phyloP scores from a whole-genome alignment of 495 filamentous ascomycete genomes.

The Penicillium ochrochloron region DNA sequence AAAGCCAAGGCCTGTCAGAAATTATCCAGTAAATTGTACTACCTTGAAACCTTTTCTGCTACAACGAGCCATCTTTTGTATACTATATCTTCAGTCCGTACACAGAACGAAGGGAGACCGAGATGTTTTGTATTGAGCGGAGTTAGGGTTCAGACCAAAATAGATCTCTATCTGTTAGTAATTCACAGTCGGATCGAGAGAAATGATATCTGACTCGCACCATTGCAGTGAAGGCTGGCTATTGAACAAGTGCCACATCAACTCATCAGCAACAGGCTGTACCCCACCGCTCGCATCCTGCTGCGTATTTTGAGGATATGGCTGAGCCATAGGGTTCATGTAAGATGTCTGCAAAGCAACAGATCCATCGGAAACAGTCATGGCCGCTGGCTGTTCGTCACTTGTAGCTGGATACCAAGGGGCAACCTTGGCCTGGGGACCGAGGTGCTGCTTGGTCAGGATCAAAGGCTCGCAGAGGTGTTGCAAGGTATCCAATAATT shows the following conservation, averaged over 20 bases:
- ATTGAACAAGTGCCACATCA: constrained; percentile 41
- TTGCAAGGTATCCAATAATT: constrained; percentile 28
- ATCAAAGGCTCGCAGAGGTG: constrained; percentile 33
- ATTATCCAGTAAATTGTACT: no score
- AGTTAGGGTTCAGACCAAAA: background rate
- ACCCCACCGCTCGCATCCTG: constrained; percentile 1
- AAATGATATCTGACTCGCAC: constrained; percentile 22
- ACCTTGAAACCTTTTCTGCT: background rate
- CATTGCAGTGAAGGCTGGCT: constrained; percentile 35
- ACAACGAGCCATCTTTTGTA: background rate
- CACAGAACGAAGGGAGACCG: background rate
- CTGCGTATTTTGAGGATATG: constrained; percentile 10
- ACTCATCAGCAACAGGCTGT: constrained; percentile 23
- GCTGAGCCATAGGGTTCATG: background rate
- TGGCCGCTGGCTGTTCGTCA: background rate
- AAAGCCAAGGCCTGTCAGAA: no score
- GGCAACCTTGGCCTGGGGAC: constrained; percentile 14
- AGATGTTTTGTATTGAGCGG: background rate
- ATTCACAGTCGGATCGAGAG: background rate
- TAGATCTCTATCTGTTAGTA: background rate
- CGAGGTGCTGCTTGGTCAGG: constrained; percentile 20
- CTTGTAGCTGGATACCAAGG: constrained; percentile 20
- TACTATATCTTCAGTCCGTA: background rate
- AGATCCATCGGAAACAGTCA: background rate
- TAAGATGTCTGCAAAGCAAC: background rate